These are phyloP conservation scores for Cetraspora pellucida DNA, from an alignment of 192 early-diverging fungal species.

Conservation along the genomic window DNA sequence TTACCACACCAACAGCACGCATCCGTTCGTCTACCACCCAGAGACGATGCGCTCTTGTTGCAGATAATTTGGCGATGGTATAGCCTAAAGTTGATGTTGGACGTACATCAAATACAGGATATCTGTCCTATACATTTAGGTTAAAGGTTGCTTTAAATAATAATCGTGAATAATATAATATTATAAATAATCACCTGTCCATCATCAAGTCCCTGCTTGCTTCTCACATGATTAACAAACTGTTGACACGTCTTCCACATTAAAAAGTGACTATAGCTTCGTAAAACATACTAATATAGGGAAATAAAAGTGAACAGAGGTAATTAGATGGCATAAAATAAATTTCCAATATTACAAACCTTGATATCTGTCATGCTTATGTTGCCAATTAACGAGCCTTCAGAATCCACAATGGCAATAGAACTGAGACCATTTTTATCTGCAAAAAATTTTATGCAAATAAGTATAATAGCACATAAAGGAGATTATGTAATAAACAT, in stretches of 20 bases:
- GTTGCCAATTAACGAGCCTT: constrained; percentile 62
- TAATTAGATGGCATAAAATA: not conserved
- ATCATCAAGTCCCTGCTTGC: constrained; percentile 65
- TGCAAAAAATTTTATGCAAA: constrained; percentile 34
- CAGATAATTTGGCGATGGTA: constrained; percentile 74
- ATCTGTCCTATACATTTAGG: constrained; percentile 51
- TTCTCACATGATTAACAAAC: constrained; percentile 61
- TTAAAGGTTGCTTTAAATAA: not conserved
- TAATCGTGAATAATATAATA: not conserved
- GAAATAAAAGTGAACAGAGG: constrained; percentile 1
- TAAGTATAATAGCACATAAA: not conserved
- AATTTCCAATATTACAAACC: constrained; percentile 32
- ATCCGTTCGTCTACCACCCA: constrained; percentile 70
- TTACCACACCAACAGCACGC: constrained; percentile 69
- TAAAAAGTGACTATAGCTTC: constrained; percentile 49
- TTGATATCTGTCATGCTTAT: constrained; percentile 74
- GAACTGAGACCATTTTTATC: constrained; percentile 64
- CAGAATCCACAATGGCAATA: constrained; percentile 58
- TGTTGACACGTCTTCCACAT: constrained; percentile 62
- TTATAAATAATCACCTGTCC: constrained; percentile 53
- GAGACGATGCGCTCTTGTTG: constrained; percentile 80
- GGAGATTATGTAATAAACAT: not conserved
- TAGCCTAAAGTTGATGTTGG: constrained; percentile 70
- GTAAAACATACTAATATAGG: constrained; percentile 39
- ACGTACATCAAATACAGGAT: constrained; percentile 77